phyloP scores from a whole-genome alignment of 2,329 filamentous ascomycete species.

The Dactylonectria estremocensis region DNA sequence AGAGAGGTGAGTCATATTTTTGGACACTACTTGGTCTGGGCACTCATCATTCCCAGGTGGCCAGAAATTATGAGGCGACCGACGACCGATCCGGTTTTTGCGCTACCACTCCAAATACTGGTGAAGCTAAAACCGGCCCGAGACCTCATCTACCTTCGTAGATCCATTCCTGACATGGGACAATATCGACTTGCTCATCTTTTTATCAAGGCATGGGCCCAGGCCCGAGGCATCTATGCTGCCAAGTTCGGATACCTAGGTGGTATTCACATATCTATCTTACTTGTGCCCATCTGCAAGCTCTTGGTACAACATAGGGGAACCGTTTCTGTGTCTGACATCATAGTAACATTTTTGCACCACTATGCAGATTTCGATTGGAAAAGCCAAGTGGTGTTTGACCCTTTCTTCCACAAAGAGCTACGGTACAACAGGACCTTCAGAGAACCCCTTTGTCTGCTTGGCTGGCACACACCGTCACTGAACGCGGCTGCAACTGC shows the following conservation, averaged over 20 bases:
- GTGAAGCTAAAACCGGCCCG: slow-evolving; percentile 75
- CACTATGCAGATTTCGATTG: slow-evolving; percentile 76
- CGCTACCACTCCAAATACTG: slow-evolving; percentile 69
- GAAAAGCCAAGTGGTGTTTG: slow-evolving; percentile 67
- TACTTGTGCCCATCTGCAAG: slow-evolving; percentile 75
- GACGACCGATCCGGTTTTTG: slow-evolving; percentile 67
- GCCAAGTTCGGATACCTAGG: slow-evolving; percentile 76
- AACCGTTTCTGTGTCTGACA: slow-evolving; percentile 61
- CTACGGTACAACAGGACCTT: slow-evolving; percentile 68
- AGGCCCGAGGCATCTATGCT: slow-evolving; percentile 73
- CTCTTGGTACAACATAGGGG: slow-evolving; percentile 57
- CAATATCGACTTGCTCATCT: slow-evolving; percentile 73
- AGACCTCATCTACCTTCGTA: slow-evolving; percentile 73
- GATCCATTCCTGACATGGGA: slow-evolving; percentile 71
- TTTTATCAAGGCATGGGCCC: slow-evolving; percentile 75
- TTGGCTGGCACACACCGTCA: slow-evolving; percentile 74
- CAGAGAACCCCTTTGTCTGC: slow-evolving; percentile 74
- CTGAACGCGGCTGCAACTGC: slow-evolving; percentile 73
- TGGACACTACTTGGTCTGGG: neutral
- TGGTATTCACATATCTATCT: slow-evolving; percentile 75
- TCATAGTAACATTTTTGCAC: slow-evolving; percentile 73
- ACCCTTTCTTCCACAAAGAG: slow-evolving; percentile 71
- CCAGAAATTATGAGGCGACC: slow-evolving; percentile 64
- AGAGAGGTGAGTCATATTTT: slow-evolving; percentile 57
- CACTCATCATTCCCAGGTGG: slow-evolving; percentile 53